Conservation (phyloP, 31 red algal genomes). For the Odonthalia washingtoniensis region DNA sequence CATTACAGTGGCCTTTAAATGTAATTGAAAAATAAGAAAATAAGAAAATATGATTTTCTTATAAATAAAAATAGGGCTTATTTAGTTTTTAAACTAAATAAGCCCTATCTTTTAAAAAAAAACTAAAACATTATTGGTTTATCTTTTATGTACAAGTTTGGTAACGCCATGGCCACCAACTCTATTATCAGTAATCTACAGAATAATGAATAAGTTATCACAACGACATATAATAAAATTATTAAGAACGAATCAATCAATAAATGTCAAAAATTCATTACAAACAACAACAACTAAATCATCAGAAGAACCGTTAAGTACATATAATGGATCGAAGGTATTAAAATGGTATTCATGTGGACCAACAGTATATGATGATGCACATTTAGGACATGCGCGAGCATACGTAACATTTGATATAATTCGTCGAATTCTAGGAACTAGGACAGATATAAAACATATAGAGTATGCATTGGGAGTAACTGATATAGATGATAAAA, state of each 20-base stretch:
- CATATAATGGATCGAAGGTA: not conserved
- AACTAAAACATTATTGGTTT: no score
- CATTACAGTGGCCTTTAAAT: no score
- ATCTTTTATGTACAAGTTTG: no score
- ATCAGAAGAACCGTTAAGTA: conserved; percentile 22
- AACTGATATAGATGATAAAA: conserved; percentile 86
- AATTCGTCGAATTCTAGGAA: conserved; percentile 56
- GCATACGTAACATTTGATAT: conserved; percentile 84
- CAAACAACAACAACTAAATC: not conserved
- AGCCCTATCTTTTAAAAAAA: no score
- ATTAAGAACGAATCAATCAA: not conserved
- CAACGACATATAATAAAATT: not conserved
- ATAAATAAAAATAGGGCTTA: no score
- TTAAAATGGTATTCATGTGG: conserved; percentile 84
- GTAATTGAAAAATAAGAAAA: no score
- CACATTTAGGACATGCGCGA: conserved; percentile 83
- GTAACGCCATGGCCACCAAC: no score
- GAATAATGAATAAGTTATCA: no score
- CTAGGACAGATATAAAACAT: conserved; percentile 32
- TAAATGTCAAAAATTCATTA: conserved; percentile 11
- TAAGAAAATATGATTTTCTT: no score
- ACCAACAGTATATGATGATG: conserved; percentile 84
- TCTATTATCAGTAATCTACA: no score
- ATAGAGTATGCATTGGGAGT: conserved; percentile 71
- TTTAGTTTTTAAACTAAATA: no score